phyloP scores from a whole-genome alignment of 2,329 filamentous ascomycete species.

The Colletotrichum lindemuthianum region DNA sequence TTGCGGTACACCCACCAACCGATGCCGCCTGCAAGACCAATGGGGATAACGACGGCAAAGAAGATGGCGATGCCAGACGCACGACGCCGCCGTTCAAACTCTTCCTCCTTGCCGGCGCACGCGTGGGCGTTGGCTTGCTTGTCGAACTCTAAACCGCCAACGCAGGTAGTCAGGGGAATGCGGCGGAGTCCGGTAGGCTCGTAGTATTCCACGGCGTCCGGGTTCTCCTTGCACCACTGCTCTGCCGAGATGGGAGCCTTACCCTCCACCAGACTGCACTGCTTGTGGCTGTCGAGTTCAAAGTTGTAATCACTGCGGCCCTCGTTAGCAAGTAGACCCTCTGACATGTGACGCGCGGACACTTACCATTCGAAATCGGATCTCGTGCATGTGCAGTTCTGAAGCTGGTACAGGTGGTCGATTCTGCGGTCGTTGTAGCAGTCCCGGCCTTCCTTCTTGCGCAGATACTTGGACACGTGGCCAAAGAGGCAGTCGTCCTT shows the following conservation, averaged over 20 bases:
- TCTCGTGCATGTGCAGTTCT: constrained; percentile 85
- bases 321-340: constrained; percentile 40
- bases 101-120: constrained; percentile 83
- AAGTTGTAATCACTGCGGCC: constrained; percentile 86
- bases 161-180: constrained; percentile 89
- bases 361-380: constrained; percentile 92
- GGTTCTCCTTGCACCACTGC: constrained; percentile 67
- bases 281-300: constrained; percentile 79
- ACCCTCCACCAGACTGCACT: constrained; percentile 81
- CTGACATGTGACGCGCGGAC: constrained; percentile 1
- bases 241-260: constrained; percentile 66
- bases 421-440: constrained; percentile 87
- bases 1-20: constrained; percentile 89
- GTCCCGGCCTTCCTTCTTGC: constrained; percentile 81
- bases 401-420: constrained; percentile 75
- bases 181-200: constrained; percentile 88
- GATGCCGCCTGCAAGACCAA: constrained; percentile 74
- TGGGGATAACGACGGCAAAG: constrained; percentile 82
- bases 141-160: constrained; percentile 79
- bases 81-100: constrained; percentile 78
- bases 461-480: constrained; percentile 87
- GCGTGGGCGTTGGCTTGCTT: constrained; percentile 68
- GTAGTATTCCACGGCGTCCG: constrained; percentile 80
- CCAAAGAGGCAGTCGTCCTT: constrained; percentile 90
- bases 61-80: constrained; percentile 81